Base-by-base conservation (phyloP, 2,329 filamentous ascomycete species). In the Colletotrichum lupini region DNA sequence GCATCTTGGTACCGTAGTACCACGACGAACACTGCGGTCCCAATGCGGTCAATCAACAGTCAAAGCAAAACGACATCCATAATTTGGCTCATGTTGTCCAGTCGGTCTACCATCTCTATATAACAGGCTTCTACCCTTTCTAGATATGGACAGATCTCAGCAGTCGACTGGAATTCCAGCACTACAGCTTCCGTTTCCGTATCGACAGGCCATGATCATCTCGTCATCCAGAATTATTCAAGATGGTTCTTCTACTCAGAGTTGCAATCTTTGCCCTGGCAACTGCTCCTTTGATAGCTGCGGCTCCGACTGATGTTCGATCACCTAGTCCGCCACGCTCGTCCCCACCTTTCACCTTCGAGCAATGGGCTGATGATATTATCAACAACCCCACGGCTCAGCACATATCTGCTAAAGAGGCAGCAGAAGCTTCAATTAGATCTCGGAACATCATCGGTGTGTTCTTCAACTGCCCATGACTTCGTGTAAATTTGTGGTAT, bases 321-420 rank as follows among this genome's bases (percentile, higher is more conserved):
- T 28, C 53, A 3, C 22, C 22, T 11, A 28, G 24, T 7, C 22
- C 24, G 11, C 11, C 6, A 28, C 22, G 3, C 12, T 19, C 53
- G 8, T 14, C 3, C 5, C 35, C 16, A 1, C 6, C 28, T 1
- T 59, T 67, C 4, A 46, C 64, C 19, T 67, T 58, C 11, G 64
- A 67, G 9, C 37, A 42, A 67, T 67, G 64, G 64, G 35, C 46
- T 22, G 64, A 59, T 14, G 55, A 42, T 9, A 67, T 67, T 19
- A 49, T 32, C 19, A 49, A 16, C 0, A 58, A 59, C 6, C 64
- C 64, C 11, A 59, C 30, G 9, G 64, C 19, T 4, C 42, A 35
- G 3, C 64, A 59, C 19, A n/a, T 67, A 24, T 67, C 64, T 0
- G 26, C 53, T 19, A 16, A 59, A 14, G 19, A 67, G 53, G 64